A percentile compares a stretch with the other conserved stretches of the same genome.
Evolutionary conservation across 805 yeast genomes (phyloP).

Genomic region (Teunomyces aglyptinius): DNA sequence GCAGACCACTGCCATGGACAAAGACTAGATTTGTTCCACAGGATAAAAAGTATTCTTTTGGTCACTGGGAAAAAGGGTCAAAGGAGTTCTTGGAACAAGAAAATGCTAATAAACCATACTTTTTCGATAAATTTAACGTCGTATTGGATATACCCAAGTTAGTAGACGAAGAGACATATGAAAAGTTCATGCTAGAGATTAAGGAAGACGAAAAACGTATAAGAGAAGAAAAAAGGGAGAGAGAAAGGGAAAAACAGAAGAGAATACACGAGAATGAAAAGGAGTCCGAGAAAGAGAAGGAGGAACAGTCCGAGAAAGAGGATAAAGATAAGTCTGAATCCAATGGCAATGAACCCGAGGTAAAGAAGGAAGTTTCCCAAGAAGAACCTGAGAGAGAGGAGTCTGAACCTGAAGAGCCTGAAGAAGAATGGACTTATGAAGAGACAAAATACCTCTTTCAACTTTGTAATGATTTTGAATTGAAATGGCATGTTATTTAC

Average conservation of each 20-base stretch:
- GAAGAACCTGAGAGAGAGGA: conserved; percentile 26
- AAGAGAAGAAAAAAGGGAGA: conserved; percentile 8
- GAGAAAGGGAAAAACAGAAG: conserved; percentile 14
- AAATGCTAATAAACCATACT: conserved; percentile 45
- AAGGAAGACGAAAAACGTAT: conserved; percentile 18
- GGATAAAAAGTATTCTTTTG: conserved; percentile 42
- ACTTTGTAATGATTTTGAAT: conserved; percentile 57
- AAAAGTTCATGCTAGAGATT: conserved; percentile 46
- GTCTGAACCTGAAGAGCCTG: conserved; percentile 30
- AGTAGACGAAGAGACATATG: conserved; percentile 57
- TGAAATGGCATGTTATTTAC: conserved; percentile 65
- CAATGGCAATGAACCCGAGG: not conserved
- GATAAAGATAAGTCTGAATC: not conserved
- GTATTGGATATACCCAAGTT: conserved; percentile 68
- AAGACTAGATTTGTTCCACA: conserved; percentile 58
- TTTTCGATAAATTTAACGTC: conserved; percentile 74
- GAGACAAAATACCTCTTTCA: conserved; percentile 82
- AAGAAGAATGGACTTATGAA: conserved; percentile 60
- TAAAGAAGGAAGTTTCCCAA: not conserved
- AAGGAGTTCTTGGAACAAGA: conserved; percentile 41
- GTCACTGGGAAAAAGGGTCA: conserved; percentile 87
- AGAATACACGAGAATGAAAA: conserved; percentile 4
- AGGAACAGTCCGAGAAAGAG: conserved; percentile 6
- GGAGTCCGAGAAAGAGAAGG: not conserved
- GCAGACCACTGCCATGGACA: conserved; percentile 83